Evolutionary conservation across 2,329 filamentous ascomycete species (phyloP), one percentile per base, ranked within the genome.

Genomic region (Pseudogymnoascus sp.): DNA sequence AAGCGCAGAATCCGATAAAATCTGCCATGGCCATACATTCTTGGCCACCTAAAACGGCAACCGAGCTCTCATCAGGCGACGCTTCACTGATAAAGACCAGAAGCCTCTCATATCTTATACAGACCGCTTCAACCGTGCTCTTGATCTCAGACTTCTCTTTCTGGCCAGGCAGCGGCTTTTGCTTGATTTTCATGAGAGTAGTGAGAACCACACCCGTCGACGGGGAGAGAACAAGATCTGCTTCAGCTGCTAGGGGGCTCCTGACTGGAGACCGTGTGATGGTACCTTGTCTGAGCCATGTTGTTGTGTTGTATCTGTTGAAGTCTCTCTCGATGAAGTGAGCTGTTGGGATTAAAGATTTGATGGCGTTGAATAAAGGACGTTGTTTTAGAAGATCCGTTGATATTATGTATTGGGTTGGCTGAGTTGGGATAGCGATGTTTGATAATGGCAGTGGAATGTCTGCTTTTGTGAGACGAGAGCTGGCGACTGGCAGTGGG

Each of bases 211-310:
- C 76, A 0, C 89, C 91, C 0, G 83, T 85, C 0, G 78, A 79
- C 0, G 90, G 85, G 0, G 90, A 90, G 4, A 93, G 69, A 0
- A 88, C 82, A 2, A 96, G 74, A 68, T 96, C 92, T 2, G 90
- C 88, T 71, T 91, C 88, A 5, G 78, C 75, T 0, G 75, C 74
- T 1, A 82, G 72, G 0, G 75, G 66, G 0, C 77, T 79, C 3
- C 69, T 64, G 2, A 75, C 63, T n/a, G 74, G 72, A 6, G 75
- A 75, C n/a, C 73, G 71, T 25, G 66, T 64, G 23, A 73, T 68
- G 58, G 73, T 70, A 61, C 66, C 71, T 25, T 61, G 73, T 18
- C 38, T 25, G 62, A 71, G 65, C 77, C 76, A 77, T 8, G 65
- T 38, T 35, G 72, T 62, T 5, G 69, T 72, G 49, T 77, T 75